phyloP scores from a whole-genome alignment of 495 filamentous ascomycete species.

The Neurospora africana region DNA sequence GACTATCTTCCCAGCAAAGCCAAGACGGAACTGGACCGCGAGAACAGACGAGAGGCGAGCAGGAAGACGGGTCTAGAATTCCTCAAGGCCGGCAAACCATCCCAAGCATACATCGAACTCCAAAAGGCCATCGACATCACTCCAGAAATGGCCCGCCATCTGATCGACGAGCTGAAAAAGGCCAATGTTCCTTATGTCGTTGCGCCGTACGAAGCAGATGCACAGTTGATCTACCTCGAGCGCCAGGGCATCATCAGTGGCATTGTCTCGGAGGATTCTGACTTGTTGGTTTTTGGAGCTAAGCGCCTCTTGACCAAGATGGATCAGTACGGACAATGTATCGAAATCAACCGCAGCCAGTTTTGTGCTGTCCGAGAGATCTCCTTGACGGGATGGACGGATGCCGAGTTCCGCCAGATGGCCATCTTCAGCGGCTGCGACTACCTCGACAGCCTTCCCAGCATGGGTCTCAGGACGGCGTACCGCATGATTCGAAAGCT shows the following conservation, averaged over 20 bases:
- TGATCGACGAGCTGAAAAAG: conserved; percentile 86
- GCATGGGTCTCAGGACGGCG: conserved; percentile 87
- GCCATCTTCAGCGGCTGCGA: conserved; percentile 97
- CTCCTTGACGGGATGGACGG: conserved; percentile 82
- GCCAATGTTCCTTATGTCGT: conserved; percentile 77
- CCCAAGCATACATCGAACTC: conserved; percentile 74
- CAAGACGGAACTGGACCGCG: conserved; percentile 70
- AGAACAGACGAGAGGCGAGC: conserved; percentile 60
- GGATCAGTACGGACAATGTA: conserved; percentile 82
- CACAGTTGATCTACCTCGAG: conserved; percentile 91
- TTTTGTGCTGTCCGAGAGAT: conserved; percentile 84
- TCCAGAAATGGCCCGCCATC: conserved; percentile 80
- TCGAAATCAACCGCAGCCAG: conserved; percentile 79
- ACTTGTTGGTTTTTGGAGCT: conserved; percentile 90
- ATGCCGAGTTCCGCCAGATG: conserved; percentile 86
- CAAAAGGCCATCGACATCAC: conserved; percentile 97
- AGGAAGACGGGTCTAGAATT: conserved; percentile 66
- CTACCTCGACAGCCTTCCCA: conserved; percentile 73
- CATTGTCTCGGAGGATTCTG: conserved; percentile 93
- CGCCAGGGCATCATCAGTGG: conserved; percentile 69
- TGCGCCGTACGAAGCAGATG: conserved; percentile 95
- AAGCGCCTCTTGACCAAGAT: conserved; percentile 87
- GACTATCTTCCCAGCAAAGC: conserved; percentile 92
- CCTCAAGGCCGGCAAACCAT: conserved; percentile 62
- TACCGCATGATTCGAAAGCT: conserved; percentile 82